Percentiles rank a stretch among this genome's conserved stretches.
Conservation (phyloP, 2,329 filamentous ascomycete species). For the Hymenoscyphus albidus region DNA sequence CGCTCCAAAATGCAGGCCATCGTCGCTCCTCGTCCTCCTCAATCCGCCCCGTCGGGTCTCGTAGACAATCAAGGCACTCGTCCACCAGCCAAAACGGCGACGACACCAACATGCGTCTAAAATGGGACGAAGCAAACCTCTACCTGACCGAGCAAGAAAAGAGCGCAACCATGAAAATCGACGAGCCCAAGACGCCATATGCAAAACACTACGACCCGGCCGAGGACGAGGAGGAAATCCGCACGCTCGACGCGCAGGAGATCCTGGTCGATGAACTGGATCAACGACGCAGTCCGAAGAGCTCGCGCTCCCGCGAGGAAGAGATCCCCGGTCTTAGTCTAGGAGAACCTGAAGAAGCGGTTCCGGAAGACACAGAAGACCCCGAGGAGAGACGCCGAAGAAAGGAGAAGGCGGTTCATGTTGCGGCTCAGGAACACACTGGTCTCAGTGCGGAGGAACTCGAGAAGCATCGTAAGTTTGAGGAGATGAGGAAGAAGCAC, state of each 20-base stretch:
- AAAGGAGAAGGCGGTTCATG: constrained; percentile 74
- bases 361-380: constrained; percentile 49
- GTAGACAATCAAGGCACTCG: constrained; percentile 40
- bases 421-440: constrained; percentile 57
- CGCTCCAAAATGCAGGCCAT: constrained; percentile 86
- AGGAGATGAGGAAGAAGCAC: constrained; percentile 88
- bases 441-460: constrained; percentile 66
- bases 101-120: constrained; percentile 68
- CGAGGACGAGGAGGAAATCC: constrained; percentile 73
- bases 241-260: constrained; percentile 63
- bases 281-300: constrained; percentile 36
- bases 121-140: constrained; percentile 98
- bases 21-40: constrained; percentile 79
- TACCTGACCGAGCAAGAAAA: constrained; percentile 97
- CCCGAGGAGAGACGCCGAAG: constrained; percentile 31
- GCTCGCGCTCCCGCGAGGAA: constrained; percentile 48
- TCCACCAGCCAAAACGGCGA: constrained; percentile 28
- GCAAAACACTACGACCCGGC: constrained; percentile 85
- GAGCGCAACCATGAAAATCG: constrained; percentile 96
- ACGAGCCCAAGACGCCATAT: constrained; percentile 96
- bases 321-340: constrained; percentile 91
- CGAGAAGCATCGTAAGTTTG: constrained; percentile 90
- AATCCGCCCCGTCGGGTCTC: constrained; percentile 43
- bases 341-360: constrained; percentile 80
- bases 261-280: constrained; percentile 67